These are phyloP conservation scores for Cardamine resedifolia DNA, from an alignment of 345 rosid genomes.

Conservation along the genomic window DNA sequence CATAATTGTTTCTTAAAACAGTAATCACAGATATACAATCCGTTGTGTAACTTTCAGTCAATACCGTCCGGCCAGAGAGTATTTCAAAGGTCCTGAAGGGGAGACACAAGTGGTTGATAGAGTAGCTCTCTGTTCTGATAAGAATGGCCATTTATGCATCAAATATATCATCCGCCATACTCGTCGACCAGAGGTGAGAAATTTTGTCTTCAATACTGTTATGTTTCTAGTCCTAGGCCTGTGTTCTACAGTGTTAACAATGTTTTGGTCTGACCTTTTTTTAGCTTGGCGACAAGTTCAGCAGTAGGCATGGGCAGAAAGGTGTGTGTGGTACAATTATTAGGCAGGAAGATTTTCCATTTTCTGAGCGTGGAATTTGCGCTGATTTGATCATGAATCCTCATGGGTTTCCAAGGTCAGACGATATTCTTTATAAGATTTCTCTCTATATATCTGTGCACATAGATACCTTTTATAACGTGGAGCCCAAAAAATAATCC, in stretches of 20 bases:
- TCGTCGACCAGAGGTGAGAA: conserved; percentile 89
- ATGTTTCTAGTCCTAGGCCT: conserved; percentile 6
- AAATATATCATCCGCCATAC: conserved; percentile 81
- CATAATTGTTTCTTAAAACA: conserved; percentile 16
- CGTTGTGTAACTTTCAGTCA: conserved; percentile 46
- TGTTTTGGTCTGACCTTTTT: conserved; percentile 8
- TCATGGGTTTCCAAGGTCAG: conserved; percentile 95
- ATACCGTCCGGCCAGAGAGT: conserved; percentile 54
- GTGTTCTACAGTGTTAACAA: conserved; percentile 13
- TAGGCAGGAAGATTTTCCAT: conserved; percentile 96
- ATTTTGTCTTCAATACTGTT: conserved; percentile 7
- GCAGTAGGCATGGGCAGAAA: conserved; percentile 98
- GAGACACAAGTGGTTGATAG: conserved; percentile 82
- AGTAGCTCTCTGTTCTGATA: conserved; percentile 73
- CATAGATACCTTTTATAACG: conserved; percentile 1
- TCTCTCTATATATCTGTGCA: conserved; percentile 3
- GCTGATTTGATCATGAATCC: conserved; percentile 98
- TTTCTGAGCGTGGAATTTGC: conserved; percentile 95
- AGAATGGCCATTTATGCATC: conserved; percentile 47
- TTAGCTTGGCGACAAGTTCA: conserved; percentile 94
- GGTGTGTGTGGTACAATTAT: conserved; percentile 95
- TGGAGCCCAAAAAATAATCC: background rate
- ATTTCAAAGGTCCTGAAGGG: conserved; percentile 73
- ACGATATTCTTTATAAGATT: conserved; percentile 5
- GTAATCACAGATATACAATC: background rate